Evolutionary conservation across 495 filamentous ascomycete species (phyloP), one percentile per base, ranked within the genome.

Genomic region (Bryoglossum gracile): DNA sequence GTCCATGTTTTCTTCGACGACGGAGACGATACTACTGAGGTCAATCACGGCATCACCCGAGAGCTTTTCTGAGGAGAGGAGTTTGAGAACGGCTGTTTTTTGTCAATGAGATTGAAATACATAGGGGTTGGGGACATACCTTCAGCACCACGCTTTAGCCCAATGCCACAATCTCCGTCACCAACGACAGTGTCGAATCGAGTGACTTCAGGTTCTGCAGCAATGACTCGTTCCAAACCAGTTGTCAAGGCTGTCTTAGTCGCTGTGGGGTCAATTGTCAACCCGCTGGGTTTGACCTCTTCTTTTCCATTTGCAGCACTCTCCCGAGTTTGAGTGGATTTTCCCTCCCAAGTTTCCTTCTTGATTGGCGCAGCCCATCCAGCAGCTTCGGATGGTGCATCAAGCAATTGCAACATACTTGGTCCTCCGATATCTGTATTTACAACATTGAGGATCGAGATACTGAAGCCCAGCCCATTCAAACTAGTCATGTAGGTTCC

Each of bases 141-240:
- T 73, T 96, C 88, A 25, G 92, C 92, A 18, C 92, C 92, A 43
- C 89, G 78, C 69, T 87, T 88, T 32, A 98, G 70, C 0, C 89
- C 89, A 23, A 89, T 82, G 1, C 92, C 92, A 64, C 92, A 98
- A 68, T 98, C 92, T 34, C 92, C 92, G 63, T 98, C 92, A 40
- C 92, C 92, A 41, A 95, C 89, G 21, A 94, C 77, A 1, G 88
- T 94, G 61, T 98, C 92, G 62, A 82, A 96, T 46, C 74, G 81
- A 6, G 94, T 96, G 22, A 97, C 77, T 46, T 89, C 80, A 3
- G 86, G 80, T 59, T 98, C 92, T 1, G 78, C 86, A 0, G 68
- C 73, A 50, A 96, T 84, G 36, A 97, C 63, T 35, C 71, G 70
- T 42, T 85, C 67, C 11, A 96, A 71, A 2, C 76, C 91, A n/a